These are phyloP conservation scores for Tuber aestivum DNA, from an alignment of 495 filamentous ascomycete species.

Conservation along the genomic window DNA sequence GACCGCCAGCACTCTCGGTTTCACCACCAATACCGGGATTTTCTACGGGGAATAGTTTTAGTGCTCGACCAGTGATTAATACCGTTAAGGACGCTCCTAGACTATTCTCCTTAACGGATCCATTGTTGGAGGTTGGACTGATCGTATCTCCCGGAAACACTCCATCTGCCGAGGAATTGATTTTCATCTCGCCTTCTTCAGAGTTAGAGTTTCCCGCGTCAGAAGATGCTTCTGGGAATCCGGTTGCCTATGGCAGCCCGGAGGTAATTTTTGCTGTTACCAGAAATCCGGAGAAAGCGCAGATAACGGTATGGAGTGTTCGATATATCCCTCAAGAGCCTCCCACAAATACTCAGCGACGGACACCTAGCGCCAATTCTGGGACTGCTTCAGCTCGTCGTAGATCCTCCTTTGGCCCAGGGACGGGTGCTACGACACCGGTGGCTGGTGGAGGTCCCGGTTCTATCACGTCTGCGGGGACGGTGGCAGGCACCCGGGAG, in stretches of 20 bases:
- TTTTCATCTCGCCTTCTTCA: constrained; percentile 61
- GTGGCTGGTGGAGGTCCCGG: constrained; percentile 49
- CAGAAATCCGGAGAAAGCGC: constrained; percentile 56
- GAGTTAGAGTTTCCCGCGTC: constrained; percentile 32
- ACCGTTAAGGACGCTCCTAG: constrained; percentile 57
- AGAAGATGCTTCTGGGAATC: constrained; percentile 26
- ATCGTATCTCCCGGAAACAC: constrained; percentile 59
- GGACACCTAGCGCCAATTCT: constrained; percentile 33
- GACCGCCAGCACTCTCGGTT: constrained; percentile 45
- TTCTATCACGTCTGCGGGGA: constrained; percentile 29
- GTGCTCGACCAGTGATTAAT: constrained; percentile 34
- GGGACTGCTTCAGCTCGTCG: constrained; percentile 46
- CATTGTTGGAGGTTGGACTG: constrained; percentile 76
- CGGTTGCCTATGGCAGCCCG: constrained; percentile 17
- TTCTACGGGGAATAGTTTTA: constrained; percentile 41
- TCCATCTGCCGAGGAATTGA: constrained; percentile 58
- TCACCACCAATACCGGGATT: constrained; percentile 29
- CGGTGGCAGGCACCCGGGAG: constrained; percentile 27
- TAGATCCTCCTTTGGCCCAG: constrained; percentile 79
- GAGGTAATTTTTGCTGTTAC: constrained; percentile 72
- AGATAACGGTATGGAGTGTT: constrained; percentile 42
- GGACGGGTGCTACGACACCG: constrained; percentile 74
- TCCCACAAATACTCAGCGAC: constrained; percentile 37
- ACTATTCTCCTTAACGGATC: constrained; percentile 79
- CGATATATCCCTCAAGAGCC: constrained; percentile 42